Percentiles rank a stretch among this genome's conserved stretches.
phyloP scores from a whole-genome alignment of 2,329 filamentous ascomycete species.

The Alternaria viburni region DNA sequence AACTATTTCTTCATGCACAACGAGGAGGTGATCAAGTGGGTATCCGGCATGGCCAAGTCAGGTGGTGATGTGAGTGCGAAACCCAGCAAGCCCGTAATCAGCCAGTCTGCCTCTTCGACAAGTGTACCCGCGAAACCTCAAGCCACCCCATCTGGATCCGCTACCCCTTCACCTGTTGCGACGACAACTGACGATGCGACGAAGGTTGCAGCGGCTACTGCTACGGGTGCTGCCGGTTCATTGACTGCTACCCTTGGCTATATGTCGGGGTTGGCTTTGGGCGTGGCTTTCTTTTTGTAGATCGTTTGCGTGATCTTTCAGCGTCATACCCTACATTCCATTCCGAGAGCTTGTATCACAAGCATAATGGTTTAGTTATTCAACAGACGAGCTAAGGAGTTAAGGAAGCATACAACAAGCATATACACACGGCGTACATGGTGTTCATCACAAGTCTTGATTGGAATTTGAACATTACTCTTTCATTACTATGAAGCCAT shows the following conservation, averaged over 20 bases:
- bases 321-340: not conserved
- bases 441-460: not conserved
- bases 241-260: constrained; percentile 2
- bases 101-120: not conserved
- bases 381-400: not conserved
- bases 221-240: constrained; percentile 2
- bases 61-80: constrained; percentile 16
- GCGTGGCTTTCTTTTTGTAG: not conserved
- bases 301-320: not conserved
- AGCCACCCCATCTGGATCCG: not conserved
- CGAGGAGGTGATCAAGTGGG: constrained; percentile 27
- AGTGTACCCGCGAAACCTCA: constrained; percentile 8
- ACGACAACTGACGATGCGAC: constrained; percentile 14
- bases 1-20: constrained; percentile 57
- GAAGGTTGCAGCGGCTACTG: constrained; percentile 12
- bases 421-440: not conserved
- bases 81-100: constrained; percentile 12
- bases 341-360: not conserved
- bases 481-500: not conserved
- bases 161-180: not conserved
- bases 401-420: not conserved
- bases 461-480: not conserved
- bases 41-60: constrained; percentile 23
- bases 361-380: not conserved
- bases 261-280: not conserved